Conservation (phyloP, 768 basidiomycete genomes). For the Mycena belliarum region DNA sequence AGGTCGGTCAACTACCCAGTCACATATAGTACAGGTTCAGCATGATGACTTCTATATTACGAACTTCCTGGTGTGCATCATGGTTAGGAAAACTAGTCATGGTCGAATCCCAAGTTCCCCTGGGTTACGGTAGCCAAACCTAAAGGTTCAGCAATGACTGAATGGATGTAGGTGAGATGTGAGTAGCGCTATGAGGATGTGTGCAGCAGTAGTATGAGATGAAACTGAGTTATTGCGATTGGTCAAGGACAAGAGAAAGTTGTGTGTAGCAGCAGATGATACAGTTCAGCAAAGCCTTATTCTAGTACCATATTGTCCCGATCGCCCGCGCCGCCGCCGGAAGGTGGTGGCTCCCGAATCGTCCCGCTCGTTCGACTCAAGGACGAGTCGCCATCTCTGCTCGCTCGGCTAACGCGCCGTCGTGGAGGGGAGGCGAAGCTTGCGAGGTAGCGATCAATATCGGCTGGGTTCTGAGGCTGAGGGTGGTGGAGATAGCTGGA, state of each 20-base stretch:
- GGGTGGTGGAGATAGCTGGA: slow-evolving; percentile 14
- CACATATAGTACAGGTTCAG: too few relatives aligned
- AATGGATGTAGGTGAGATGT: slow-evolving; percentile 20
- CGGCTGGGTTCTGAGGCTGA: slow-evolving; percentile 18
- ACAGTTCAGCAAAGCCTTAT: slow-evolving; percentile 13
- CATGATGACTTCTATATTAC: too few relatives aligned
- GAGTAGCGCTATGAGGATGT: slow-evolving; percentile 20
- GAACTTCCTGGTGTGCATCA: too few relatives aligned
- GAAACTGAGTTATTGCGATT: slow-evolving; percentile 6
- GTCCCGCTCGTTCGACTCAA: not conserved
- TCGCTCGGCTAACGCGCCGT: slow-evolving; percentile 11
- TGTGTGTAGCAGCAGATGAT: slow-evolving; percentile 12
- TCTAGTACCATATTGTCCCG: slow-evolving; percentile 15
- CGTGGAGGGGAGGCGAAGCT: slow-evolving; percentile 15
- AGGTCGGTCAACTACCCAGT: too few relatives aligned
- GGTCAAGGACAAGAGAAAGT: slow-evolving; percentile 11
- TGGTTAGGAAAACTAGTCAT: too few relatives aligned
- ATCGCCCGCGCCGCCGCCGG: not conserved
- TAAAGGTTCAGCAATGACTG: too few relatives aligned
- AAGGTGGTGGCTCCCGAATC: not conserved
- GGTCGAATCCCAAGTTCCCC: too few relatives aligned
- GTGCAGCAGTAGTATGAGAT: slow-evolving; percentile 3
- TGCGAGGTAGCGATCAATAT: slow-evolving; percentile 19
- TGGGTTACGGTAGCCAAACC: too few relatives aligned
- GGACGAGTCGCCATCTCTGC: slow-evolving; percentile 8